Percentiles rank a stretch among this genome's conserved stretches.
Conservation (phyloP, 257 asterid genomes). For the Apocynum venetum region DNA sequence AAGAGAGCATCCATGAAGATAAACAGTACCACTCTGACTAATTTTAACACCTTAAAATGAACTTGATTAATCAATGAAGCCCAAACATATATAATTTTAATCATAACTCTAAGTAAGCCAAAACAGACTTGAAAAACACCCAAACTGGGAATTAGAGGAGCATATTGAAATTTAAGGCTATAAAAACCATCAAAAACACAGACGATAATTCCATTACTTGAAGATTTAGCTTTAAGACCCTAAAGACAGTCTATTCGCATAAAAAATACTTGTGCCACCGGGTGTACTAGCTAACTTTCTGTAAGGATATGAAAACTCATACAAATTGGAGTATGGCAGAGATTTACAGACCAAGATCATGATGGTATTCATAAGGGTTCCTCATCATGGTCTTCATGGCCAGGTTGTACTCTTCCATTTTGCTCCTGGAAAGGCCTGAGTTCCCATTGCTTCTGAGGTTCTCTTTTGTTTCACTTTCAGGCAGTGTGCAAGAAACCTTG, state of each 20-base stretch:
- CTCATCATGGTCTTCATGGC: constrained; percentile 93
- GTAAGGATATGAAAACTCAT: not conserved
- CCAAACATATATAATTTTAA: not conserved
- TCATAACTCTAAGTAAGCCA: not conserved
- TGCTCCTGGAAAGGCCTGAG: constrained; percentile 30
- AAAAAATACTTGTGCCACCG: not conserved
- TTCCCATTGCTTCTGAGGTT: constrained; percentile 17
- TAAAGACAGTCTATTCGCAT: not conserved
- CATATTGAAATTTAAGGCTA: not conserved
- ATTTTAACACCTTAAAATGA: not conserved
- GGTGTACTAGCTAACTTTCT: not conserved
- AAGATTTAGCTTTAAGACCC: not conserved
- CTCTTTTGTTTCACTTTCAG: constrained; percentile 36
- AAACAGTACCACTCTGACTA: not conserved
- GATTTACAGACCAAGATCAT: constrained; percentile 62
- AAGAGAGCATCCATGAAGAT: not conserved
- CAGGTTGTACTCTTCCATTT: constrained; percentile 66
- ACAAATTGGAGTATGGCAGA: not conserved
- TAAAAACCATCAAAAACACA: not conserved
- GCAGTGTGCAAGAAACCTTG: constrained; percentile 41
- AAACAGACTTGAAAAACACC: not conserved
- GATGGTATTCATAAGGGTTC: constrained; percentile 90
- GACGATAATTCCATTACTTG: not conserved
- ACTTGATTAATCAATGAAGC: not conserved
- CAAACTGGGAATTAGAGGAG: not conserved